Conservation (phyloP, 139 green algal genomes). For the Closterium sp. region DNA sequence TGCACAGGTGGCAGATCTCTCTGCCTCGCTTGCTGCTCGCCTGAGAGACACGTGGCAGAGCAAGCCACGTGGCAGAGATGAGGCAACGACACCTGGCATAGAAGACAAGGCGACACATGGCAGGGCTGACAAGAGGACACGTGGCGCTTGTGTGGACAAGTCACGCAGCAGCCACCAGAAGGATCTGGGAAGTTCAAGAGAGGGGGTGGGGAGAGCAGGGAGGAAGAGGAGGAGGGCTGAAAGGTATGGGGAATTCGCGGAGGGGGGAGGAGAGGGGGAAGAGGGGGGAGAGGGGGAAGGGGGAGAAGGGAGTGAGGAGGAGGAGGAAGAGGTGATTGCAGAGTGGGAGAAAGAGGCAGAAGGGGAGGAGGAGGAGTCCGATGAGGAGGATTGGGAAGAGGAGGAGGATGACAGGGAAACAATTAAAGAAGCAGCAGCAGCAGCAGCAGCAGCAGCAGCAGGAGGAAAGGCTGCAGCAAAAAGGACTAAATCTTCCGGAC, state of each 20-base stretch:
- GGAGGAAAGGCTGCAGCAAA: not conserved
- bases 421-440: not conserved
- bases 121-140: not conserved
- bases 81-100: not conserved
- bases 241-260: not conserved
- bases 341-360: not conserved
- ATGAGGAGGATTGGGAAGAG: not conserved
- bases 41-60: not conserved
- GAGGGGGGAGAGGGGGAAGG: not conserved
- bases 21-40: not conserved
- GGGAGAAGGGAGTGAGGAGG: not conserved
- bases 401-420: not conserved
- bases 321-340: too few relatives aligned
- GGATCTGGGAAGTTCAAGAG: not conserved
- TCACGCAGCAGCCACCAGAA: not conserved
- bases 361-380: not conserved
- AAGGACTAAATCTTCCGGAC: not conserved
- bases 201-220: not conserved
- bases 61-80: not conserved
- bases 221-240: not conserved
- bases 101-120: not conserved
- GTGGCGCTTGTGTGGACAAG: not conserved
- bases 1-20: not conserved
- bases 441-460: not conserved
- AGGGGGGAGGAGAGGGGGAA: not conserved